phyloP scores from a whole-genome alignment of 73 alveolate species.

The Stentor roeselii region DNA sequence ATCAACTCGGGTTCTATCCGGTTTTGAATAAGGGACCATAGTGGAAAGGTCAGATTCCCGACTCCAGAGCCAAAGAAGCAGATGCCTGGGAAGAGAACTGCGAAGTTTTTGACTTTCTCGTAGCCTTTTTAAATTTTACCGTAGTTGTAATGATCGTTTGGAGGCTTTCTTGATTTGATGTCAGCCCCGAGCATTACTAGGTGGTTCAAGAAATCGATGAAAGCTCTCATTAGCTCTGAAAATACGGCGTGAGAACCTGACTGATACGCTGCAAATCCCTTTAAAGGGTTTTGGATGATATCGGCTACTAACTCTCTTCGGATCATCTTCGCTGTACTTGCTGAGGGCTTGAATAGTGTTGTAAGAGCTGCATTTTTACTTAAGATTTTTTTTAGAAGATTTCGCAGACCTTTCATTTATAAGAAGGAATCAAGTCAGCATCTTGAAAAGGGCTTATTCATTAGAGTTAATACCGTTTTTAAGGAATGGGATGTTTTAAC shows the following conservation, averaged over 20 bases:
- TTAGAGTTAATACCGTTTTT: too few species aligned
- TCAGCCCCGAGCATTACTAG: constrained; percentile 15
- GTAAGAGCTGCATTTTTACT: too few species aligned
- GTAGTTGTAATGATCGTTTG: constrained; percentile 23
- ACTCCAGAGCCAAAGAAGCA: constrained; percentile 14
- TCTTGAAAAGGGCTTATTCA: too few species aligned
- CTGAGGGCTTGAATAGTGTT: background rate
- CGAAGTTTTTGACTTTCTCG: constrained; percentile 15
- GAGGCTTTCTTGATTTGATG: background rate
- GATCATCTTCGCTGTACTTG: background rate
- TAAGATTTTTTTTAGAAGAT: too few species aligned
- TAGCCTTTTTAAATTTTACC: constrained; percentile 10
- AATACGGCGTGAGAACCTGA: constrained; percentile 17
- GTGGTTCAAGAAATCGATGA: constrained; percentile 20
- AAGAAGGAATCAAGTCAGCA: too few species aligned
- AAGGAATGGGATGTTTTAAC: too few species aligned
- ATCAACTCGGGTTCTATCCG: background rate
- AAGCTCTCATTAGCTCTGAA: constrained; percentile 29
- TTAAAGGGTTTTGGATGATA: constrained; percentile 8
- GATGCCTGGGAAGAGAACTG: constrained; percentile 17
- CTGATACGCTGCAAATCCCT: background rate
- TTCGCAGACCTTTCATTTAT: too few species aligned
- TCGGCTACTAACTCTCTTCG: constrained; percentile 24
- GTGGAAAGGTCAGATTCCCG: background rate
- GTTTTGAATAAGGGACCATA: background rate